Evolutionary conservation across 768 basidiomycete species (phyloP).

Genomic region (Tephrocybe sp.): DNA sequence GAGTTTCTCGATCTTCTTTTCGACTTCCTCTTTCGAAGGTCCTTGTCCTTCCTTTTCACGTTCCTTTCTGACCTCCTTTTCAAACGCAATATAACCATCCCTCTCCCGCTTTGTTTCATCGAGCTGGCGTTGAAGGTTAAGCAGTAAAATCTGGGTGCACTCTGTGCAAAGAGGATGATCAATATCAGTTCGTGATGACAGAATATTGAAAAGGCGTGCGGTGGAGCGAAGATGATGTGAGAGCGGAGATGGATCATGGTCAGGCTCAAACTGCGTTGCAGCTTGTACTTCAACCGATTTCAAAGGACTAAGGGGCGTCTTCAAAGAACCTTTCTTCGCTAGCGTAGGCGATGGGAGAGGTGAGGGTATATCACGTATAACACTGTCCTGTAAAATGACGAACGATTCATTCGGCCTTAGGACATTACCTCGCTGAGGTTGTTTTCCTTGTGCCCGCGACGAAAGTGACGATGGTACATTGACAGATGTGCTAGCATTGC

Average conservation of each 20-base stretch:
- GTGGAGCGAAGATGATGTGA: slow-evolving; percentile 78
- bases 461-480: slow-evolving; percentile 37
- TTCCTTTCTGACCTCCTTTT: slow-evolving; percentile 82
- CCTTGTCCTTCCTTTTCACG: slow-evolving; percentile 68
- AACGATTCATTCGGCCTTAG: slow-evolving; percentile 83
- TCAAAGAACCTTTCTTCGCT: slow-evolving; percentile 43
- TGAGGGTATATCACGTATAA: slow-evolving; percentile 68
- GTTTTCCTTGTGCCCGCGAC: slow-evolving; percentile 58
- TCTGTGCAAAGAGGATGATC: slow-evolving; percentile 96
- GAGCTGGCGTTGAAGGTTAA: slow-evolving; percentile 71
- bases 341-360: slow-evolving; percentile 38
- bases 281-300: slow-evolving; percentile 26
- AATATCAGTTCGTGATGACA: slow-evolving; percentile 74
- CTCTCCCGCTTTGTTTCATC: slow-evolving; percentile 91
- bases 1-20: slow-evolving; percentile 70
- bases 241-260: slow-evolving; percentile 67
- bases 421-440: slow-evolving; percentile 41
- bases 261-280: slow-evolving; percentile 39
- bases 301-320: slow-evolving; percentile 26
- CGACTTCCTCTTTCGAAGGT: slow-evolving; percentile 59
- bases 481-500: slow-evolving; percentile 34
- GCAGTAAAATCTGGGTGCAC: slow-evolving; percentile 82
- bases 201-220: slow-evolving; percentile 68
- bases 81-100: slow-evolving; percentile 92
- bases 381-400: slow-evolving; percentile 84